Base-by-base conservation (phyloP, 1,284 basidiomycete species). In the Trichosporon faecale region DNA sequence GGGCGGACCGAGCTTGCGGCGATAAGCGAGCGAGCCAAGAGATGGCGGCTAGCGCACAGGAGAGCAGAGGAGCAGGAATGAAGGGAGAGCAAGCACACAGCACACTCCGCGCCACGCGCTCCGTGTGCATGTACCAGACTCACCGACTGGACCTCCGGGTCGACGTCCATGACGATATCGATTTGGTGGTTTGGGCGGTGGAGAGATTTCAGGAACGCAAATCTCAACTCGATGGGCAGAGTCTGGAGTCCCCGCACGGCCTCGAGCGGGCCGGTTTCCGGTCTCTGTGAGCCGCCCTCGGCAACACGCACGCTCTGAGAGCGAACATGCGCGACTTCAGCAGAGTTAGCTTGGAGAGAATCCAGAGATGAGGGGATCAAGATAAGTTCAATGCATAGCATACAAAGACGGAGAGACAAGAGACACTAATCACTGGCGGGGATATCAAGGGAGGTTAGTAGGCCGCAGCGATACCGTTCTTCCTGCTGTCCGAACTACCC, bases 381-480 rank as follows among this genome's bases (percentile, higher is more conserved):
- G n/a, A n/a, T 6, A 18, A 44, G 40, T 44, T n/a, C 40, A 44
- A 64, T 64, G 37, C 67, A 64, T 68, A 29, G 33, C 29, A 40
- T 60, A 61, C 21, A 16, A 29, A 29, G 35, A 65, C 21, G 37
- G 25, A 16, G 18, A 29, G 35, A 65, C 21, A 52, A 40, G 31
- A 66, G 2, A 33, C 18, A 52, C 21, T 18, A 5, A 29, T 21
- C 25, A 27, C 31, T 33, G 31, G 4, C 11, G 35, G 11, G 35
- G 35, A 35, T 35, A 35, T 8, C 33, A 35, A 35, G 11, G 33
- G 35, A 14, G 44, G 70, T 68, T 76, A 84, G 71, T 83, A 83
- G 14, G 75, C 81, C n/a, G 80, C 79, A 5, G 83, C 80, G 18
- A 83, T 63, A 21, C 83, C 82, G 65, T 81, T 82, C 74, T 82